Conservation (phyloP, 1,284 basidiomycete species). For the Lentinula novae-zelandiae region DNA sequence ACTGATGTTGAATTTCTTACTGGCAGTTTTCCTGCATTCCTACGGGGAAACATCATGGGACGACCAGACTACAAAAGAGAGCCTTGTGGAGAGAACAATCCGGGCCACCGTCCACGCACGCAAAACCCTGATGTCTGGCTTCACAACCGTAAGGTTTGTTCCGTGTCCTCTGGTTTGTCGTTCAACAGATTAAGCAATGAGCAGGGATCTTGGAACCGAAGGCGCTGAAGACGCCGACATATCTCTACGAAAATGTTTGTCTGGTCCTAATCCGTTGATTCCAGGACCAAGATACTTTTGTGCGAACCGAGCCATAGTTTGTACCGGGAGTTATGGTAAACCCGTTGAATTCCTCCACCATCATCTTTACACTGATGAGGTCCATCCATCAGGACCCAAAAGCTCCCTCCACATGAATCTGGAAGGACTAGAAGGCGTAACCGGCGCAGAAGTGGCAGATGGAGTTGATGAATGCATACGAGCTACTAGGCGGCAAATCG, state of each 20-base stretch:
- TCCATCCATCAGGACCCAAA: slow-evolving; percentile 44
- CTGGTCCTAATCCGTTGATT: slow-evolving; percentile 46
- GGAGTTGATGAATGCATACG: slow-evolving; percentile 53
- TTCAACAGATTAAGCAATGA: neutral
- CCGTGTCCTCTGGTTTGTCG: neutral
- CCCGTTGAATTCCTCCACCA: slow-evolving; percentile 10
- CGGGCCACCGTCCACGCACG: slow-evolving; percentile 61
- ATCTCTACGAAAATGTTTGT: slow-evolving; percentile 54
- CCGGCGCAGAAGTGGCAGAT: slow-evolving; percentile 57
- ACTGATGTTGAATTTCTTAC: neutral
- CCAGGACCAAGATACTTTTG: slow-evolving; percentile 65
- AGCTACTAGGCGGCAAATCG: slow-evolving; percentile 59
- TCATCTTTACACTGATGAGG: slow-evolving; percentile 3
- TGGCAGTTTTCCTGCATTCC: slow-evolving; percentile 57
- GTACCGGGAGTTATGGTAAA: slow-evolving; percentile 59
- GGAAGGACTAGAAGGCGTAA: slow-evolving; percentile 54
- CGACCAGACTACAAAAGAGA: slow-evolving; percentile 62
- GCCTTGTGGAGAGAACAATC: slow-evolving; percentile 47
- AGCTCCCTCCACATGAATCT: slow-evolving; percentile 40
- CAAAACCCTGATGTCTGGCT: slow-evolving; percentile 60
- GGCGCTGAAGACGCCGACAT: slow-evolving; percentile 63
- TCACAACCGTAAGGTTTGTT: slow-evolving; percentile 54
- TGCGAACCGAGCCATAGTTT: slow-evolving; percentile 57
- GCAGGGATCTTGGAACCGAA: slow-evolving; percentile 63
- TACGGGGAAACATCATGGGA: slow-evolving; percentile 60